These are phyloP conservation scores for Isabelozyma rhagii DNA, from an alignment of 805 yeast genomes.

Conservation along the genomic window DNA sequence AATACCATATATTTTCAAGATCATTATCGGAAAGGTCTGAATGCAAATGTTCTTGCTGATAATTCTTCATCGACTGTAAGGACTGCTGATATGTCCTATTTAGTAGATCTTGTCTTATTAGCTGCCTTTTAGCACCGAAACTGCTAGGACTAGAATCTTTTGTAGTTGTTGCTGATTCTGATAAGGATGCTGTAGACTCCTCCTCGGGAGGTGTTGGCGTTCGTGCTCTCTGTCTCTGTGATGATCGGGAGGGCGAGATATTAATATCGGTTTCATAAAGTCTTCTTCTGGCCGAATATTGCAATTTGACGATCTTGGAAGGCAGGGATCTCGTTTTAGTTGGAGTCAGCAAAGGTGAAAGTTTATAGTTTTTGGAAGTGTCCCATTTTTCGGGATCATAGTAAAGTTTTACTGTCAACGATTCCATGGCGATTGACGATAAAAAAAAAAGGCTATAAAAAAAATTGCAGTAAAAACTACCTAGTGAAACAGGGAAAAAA, in stretches of 20 bases:
- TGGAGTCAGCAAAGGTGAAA: not conserved
- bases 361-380: not conserved
- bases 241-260: not conserved
- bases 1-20: constrained; percentile 21
- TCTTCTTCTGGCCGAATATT: not conserved
- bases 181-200: no score
- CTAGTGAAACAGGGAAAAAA: no score
- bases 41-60: constrained; percentile 2
- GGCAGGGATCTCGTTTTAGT: not conserved
- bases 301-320: constrained; percentile 5
- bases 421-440: not conserved
- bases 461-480: not conserved
- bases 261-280: not conserved
- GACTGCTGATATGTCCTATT: constrained; percentile 4
- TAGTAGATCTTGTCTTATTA: not conserved
- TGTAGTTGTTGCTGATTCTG: not conserved
- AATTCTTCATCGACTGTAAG: constrained; percentile 4
- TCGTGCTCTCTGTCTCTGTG: not conserved
- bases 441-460: not conserved
- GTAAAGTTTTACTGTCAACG: constrained; percentile 8
- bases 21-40: not conserved
- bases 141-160: not conserved
- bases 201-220: not conserved
- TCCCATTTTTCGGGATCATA: constrained; percentile 7
- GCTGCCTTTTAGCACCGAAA: not conserved